These are phyloP conservation scores for Nicotiana rustica DNA, from an alignment of 305 asterid species.

Conservation along the genomic window DNA sequence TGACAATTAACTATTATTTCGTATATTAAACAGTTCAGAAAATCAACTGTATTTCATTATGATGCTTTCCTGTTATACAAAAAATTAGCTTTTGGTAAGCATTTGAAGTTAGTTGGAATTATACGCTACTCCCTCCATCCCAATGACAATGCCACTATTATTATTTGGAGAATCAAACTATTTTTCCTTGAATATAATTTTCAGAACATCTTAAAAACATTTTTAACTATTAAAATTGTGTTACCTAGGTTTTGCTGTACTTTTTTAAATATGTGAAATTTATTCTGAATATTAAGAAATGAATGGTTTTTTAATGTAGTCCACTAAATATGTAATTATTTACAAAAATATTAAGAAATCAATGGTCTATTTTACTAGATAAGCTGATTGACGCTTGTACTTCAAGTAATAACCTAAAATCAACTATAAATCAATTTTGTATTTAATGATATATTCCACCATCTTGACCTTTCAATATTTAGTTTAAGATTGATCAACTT, in stretches of 20 bases:
- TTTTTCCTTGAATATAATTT: not conserved
- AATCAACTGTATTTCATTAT: not conserved
- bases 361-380: not conserved
- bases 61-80: not conserved
- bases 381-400: not conserved
- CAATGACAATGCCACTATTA: slow-evolving; percentile 4
- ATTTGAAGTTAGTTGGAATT: slow-evolving; percentile 4
- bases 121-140: not conserved
- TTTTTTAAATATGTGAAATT: too few relatives aligned
- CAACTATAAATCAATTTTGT: not conserved
- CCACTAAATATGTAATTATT: not conserved
- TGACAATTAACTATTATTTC: slow-evolving; percentile 5
- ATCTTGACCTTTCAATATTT: not conserved
- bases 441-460: not conserved
- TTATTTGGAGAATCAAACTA: not conserved
- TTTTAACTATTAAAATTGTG: not conserved
- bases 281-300: not conserved
- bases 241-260: not conserved
- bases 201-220: not conserved
- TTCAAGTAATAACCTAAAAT: not conserved
- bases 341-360: not conserved
- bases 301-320: not conserved
- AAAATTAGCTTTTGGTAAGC: slow-evolving; percentile 1
- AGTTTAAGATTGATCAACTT: not conserved
- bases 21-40: not conserved